Percentiles rank a stretch among this genome's conserved stretches.
Evolutionary conservation across 805 yeast species (phyloP).

Genomic region (Hyphopichia homilentoma): DNA sequence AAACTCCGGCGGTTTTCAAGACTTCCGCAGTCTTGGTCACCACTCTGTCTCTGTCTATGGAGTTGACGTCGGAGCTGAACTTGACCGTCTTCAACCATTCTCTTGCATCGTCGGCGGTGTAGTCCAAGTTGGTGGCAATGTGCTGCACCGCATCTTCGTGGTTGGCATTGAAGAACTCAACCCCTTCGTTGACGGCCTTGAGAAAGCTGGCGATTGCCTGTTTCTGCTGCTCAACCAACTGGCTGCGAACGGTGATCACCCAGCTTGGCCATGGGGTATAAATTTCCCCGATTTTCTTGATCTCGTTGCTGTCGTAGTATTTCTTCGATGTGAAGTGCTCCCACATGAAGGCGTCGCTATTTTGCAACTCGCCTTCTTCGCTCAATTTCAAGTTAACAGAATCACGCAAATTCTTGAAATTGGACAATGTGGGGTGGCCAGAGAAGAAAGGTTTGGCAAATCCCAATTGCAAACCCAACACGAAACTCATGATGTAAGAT

Average conservation of each 20-base stretch:
- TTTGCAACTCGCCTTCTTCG: constrained; percentile 32
- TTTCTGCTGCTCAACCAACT: constrained; percentile 26
- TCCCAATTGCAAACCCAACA: constrained; percentile 59
- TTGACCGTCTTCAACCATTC: constrained; percentile 80
- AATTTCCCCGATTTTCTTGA: constrained; percentile 80
- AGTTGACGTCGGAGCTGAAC: constrained; percentile 47
- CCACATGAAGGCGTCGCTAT: constrained; percentile 92
- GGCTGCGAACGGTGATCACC: constrained; percentile 62
- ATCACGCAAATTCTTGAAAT: constrained; percentile 72
- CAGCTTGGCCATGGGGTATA: constrained; percentile 97
- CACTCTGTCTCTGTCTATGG: constrained; percentile 47
- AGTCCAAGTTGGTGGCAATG: constrained; percentile 68
- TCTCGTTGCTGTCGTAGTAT: constrained; percentile 76
- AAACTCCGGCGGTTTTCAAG: constrained; percentile 63
- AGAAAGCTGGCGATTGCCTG: constrained; percentile 37
- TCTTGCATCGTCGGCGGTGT: constrained; percentile 69
- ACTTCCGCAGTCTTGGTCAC: constrained; percentile 53
- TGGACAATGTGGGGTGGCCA: constrained; percentile 56
- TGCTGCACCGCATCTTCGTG: constrained; percentile 62
- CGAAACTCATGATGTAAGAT: constrained; percentile 87
- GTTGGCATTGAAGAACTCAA: constrained; percentile 57
- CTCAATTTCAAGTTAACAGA: constrained; percentile 58
- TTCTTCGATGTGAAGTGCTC: constrained; percentile 86
- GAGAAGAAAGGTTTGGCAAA: constrained; percentile 51
- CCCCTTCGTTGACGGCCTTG: constrained; percentile 60